Conservation (phyloP, 257 asterid genomes). For the Penstemon barbatus region DNA sequence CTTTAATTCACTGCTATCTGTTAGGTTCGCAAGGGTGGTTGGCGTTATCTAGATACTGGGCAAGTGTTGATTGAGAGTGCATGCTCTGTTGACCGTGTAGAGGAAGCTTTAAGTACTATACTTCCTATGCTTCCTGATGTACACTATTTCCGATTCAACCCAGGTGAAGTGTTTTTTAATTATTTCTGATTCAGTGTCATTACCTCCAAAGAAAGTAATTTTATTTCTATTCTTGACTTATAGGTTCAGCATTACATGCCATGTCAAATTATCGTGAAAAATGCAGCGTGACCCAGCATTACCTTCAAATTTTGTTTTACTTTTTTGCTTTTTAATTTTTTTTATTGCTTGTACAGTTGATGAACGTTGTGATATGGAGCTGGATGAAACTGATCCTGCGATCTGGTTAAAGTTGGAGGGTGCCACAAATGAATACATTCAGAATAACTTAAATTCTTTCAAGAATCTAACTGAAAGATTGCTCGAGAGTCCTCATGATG, state of each 20-base stretch:
- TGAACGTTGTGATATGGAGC: constrained; percentile 98
- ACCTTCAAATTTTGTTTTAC: neutral
- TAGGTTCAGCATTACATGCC: neutral
- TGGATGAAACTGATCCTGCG: constrained; percentile 97
- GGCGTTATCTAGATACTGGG: constrained; percentile 98
- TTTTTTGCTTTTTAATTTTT: constrained; percentile 14
- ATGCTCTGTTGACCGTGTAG: constrained; percentile 98
- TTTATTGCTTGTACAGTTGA: constrained; percentile 59
- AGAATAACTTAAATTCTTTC: constrained; percentile 58
- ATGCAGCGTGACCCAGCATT: neutral
- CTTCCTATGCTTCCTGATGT: constrained; percentile 97
- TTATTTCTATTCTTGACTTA: constrained; percentile 15
- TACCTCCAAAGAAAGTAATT: constrained; percentile 14
- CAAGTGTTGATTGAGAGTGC: constrained; percentile 98
- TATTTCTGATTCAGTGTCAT: neutral
- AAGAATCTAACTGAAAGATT: constrained; percentile 75
- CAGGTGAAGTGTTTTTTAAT: constrained; percentile 55
- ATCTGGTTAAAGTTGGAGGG: constrained; percentile 84
- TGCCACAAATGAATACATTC: constrained; percentile 82
- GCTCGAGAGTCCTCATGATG: constrained; percentile 76
- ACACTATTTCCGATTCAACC: constrained; percentile 90
- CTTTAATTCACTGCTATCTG: constrained; percentile 19
- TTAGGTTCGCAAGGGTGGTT: constrained; percentile 94
- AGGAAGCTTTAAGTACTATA: constrained; percentile 89
- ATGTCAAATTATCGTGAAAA: neutral